phyloP scores from a whole-genome alignment of 2,329 filamentous ascomycete species.

The Hymenoscyphus fraxineus region DNA sequence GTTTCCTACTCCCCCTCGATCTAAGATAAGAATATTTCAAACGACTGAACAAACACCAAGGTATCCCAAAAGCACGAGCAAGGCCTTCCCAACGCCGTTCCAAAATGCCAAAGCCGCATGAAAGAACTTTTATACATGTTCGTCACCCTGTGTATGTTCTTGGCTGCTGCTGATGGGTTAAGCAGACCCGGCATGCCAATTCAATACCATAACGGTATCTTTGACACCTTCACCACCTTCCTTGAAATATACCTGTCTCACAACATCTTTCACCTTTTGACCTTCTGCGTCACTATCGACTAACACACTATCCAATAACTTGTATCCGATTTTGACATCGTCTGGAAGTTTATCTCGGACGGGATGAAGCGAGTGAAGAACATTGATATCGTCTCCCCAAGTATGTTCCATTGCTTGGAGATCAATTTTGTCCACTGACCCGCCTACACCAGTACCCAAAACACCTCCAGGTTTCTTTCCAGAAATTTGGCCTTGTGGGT shows the following conservation, averaged over 20 bases:
- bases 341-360: slow-evolving; percentile 49
- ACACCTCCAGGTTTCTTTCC: slow-evolving; percentile 20
- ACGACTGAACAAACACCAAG: not conserved
- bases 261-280: slow-evolving; percentile 12
- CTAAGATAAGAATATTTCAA: not conserved
- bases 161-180: not conserved
- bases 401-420: slow-evolving; percentile 41
- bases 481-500: slow-evolving; percentile 29
- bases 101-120: not conserved
- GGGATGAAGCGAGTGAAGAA: slow-evolving; percentile 47
- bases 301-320: slow-evolving; percentile 45
- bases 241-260: slow-evolving; percentile 29
- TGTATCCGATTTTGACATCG: slow-evolving; percentile 54
- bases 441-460: slow-evolving; percentile 20
- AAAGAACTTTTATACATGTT: not conserved
- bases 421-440: slow-evolving; percentile 23
- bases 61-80: not conserved
- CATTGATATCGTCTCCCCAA: slow-evolving; percentile 43
- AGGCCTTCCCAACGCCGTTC: slow-evolving; percentile 1
- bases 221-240: slow-evolving; percentile 20
- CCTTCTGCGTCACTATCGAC: slow-evolving; percentile 36
- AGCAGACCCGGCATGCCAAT: slow-evolving; percentile 22
- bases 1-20: not conserved
- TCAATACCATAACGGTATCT: slow-evolving; percentile 29
- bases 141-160: not conserved